These are phyloP conservation scores for Aspergillus kassunensis DNA, from an alignment of 495 filamentous ascomycete genomes.

Conservation along the genomic window DNA sequence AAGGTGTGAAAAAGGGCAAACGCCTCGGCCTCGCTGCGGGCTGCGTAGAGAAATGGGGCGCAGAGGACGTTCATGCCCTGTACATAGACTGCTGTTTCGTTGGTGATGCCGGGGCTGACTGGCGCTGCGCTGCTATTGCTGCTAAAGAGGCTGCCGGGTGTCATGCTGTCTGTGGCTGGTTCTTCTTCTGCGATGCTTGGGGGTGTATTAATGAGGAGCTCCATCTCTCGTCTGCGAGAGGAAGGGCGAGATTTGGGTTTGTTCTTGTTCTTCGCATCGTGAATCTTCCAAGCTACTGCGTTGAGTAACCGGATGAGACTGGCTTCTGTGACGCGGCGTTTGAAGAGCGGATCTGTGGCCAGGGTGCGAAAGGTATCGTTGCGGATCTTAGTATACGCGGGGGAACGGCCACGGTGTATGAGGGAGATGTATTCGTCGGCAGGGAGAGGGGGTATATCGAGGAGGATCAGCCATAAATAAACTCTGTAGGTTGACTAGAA, in stretches of 20 bases:
- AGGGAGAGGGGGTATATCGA: constrained; percentile 74
- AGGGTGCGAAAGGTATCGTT: constrained; percentile 97
- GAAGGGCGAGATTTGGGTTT: constrained; percentile 33
- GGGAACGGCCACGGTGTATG: constrained; percentile 87
- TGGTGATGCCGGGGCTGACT: constrained; percentile 25
- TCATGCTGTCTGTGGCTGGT: constrained; percentile 17
- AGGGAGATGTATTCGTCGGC: constrained; percentile 87
- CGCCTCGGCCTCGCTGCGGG: constrained; percentile 89
- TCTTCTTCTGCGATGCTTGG: constrained; percentile 46
- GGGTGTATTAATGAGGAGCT: constrained; percentile 38
- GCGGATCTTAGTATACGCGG: constrained; percentile 93
- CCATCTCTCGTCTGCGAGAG: constrained; percentile 36
- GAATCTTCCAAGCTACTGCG: constrained; percentile 87
- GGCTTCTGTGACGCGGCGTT: constrained; percentile 89
- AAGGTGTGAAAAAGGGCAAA: constrained; percentile 88
- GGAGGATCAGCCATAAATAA: constrained; percentile 91
- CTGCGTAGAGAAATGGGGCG: constrained; percentile 93
- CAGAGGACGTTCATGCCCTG: constrained; percentile 99
- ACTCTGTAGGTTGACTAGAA: constrained; percentile 83
- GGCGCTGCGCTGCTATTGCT: constrained; percentile 16
- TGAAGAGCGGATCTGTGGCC: constrained; percentile 92
- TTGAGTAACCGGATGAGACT: constrained; percentile 95
- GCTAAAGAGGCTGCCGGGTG: constrained; percentile 42
- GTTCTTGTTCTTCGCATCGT: constrained; percentile 62
- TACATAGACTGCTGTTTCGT: constrained; percentile 79